phyloP scores from a whole-genome alignment of 179 eudicot genomes.

The Silene coronaria region DNA sequence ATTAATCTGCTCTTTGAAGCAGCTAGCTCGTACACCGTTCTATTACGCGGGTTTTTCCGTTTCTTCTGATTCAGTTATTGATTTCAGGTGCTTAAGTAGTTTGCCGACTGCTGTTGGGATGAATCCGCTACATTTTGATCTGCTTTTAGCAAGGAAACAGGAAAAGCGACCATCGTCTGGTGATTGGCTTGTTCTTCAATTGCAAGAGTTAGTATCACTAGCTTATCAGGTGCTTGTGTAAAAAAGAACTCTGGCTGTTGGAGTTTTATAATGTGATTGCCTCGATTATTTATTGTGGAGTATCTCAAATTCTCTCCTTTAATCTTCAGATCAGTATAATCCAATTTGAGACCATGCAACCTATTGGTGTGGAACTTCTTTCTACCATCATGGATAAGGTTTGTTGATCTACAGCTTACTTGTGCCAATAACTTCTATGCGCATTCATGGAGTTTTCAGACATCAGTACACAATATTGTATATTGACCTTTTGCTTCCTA shows the following conservation, averaged over 20 bases:
- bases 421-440: neutral
- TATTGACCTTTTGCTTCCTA: neutral
- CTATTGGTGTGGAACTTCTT: constrained; percentile 79
- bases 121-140: constrained; percentile 82
- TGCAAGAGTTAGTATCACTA: constrained; percentile 89
- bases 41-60: neutral
- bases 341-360: constrained; percentile 93
- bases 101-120: constrained; percentile 86
- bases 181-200: constrained; percentile 87
- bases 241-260: constrained; percentile 10
- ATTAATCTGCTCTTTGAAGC: neutral
- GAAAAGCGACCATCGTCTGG: constrained; percentile 40
- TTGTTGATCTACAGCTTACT: constrained; percentile 8
- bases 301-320: constrained; percentile 17
- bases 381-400: constrained; percentile 94
- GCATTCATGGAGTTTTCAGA: neutral
- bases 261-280: constrained; percentile 13
- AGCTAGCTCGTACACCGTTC: neutral
- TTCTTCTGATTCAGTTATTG: constrained; percentile 9
- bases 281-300: constrained; percentile 18
- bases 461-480: neutral
- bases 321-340: constrained; percentile 80
- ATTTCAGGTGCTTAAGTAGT: constrained; percentile 79
- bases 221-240: constrained; percentile 78
- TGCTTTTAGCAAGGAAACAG: constrained; percentile 62